Base-by-base conservation (phyloP, 2,329 filamentous ascomycete genomes). In the Phoma herbarum region DNA sequence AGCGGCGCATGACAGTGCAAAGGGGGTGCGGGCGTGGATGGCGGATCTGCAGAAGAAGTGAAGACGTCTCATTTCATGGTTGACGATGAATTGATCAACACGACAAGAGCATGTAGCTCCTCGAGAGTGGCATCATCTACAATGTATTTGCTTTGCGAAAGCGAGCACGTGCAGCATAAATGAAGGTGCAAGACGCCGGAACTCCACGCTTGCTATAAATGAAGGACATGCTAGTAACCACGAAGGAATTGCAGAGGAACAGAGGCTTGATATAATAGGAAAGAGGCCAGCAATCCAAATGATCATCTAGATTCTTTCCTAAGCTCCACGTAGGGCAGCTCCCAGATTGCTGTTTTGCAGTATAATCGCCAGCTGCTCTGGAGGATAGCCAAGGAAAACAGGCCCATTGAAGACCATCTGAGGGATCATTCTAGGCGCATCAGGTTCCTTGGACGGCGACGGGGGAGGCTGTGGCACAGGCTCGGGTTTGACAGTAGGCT, bases 351-450 rank as follows among this genome's bases (percentile, higher is more conserved):
- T 75, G 46, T 76, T 75, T 46, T 77, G 74, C 44, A 78, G 55
- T 12, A 78, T 45, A 7, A 63, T 62, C 42, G 73, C 69, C 28
- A 77, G 61, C 56, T 78, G 76, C 10, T 77, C 76, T 33, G 75
- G 73, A 2, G 76, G 70, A 55, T 97, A 97, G 0, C 94, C 94
- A 68, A 98, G 92, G 72, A 97, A 97, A 0, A 97, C 93, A 0
- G 94, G 94, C 0, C 94, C 94, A 9, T 91, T 96, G 72, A 97
- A 97, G 0, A 96, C 83, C 85, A 97, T 90, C 67, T 90, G 89
- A 10, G 91, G 86, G 10, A 74, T 71, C 45, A 69, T 45, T 37
- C 63, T 68, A 2, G 71, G 61, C 9, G 35, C n/a, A 33, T 60
- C 61, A 18, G 53, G 43, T 16, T 61, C 62, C 44, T 57, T 64